Percentiles rank a stretch among this genome's conserved stretches.
These are phyloP conservation scores for Linnemannia hyalina DNA, from an alignment of 192 early-diverging fungal genomes.

Conservation along the genomic window DNA sequence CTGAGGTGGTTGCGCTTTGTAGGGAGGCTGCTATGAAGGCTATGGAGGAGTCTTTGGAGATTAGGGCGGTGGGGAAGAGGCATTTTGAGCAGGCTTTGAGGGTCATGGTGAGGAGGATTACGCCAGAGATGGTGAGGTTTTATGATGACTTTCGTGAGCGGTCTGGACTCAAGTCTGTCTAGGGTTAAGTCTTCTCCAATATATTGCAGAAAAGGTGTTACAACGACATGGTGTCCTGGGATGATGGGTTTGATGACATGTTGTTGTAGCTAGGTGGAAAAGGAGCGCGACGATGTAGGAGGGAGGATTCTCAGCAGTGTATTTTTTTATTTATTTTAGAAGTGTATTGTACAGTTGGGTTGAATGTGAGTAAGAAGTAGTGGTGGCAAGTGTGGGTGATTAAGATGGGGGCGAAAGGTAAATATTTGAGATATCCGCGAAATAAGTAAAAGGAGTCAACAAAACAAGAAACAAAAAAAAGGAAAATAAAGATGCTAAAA, in stretches of 20 bases:
- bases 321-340: neutral
- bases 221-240: neutral
- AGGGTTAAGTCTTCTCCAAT: neutral
- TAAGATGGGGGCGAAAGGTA: neutral
- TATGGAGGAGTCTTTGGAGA: constrained; percentile 84
- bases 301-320: neutral
- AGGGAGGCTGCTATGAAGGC: constrained; percentile 95
- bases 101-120: constrained; percentile 81
- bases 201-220: neutral
- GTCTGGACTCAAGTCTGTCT: constrained; percentile 67
- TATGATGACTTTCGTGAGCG: constrained; percentile 79
- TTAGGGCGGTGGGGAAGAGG: constrained; percentile 57
- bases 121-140: constrained; percentile 91
- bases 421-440: neutral
- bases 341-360: neutral
- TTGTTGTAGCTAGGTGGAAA: no score
- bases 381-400: neutral
- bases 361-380: neutral
- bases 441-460: neutral
- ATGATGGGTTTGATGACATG: no score
- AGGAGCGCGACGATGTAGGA: neutral
- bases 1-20: constrained; percentile 92
- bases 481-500: neutral
- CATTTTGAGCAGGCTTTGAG: constrained; percentile 78
- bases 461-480: neutral